Percentiles rank a stretch among this genome's conserved stretches.
Evolutionary conservation across 805 yeast genomes (phyloP).

Genomic region (Candida saitoana): DNA sequence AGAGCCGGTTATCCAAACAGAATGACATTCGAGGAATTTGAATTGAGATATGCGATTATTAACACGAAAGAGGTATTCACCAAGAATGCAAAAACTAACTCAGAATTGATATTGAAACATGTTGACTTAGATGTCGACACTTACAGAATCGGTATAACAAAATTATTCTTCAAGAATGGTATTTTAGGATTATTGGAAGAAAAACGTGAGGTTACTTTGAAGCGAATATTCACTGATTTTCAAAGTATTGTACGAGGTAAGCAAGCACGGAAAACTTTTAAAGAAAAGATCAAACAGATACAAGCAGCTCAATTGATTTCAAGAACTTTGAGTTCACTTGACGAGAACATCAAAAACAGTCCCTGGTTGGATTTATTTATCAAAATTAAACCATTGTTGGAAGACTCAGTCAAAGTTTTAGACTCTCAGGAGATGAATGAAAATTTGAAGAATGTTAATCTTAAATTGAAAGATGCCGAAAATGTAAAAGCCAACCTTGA

Average conservation of each 20-base stretch:
- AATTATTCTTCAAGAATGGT: conserved; percentile 72
- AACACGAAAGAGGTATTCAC: conserved; percentile 44
- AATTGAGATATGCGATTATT: conserved; percentile 68
- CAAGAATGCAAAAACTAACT: conserved; percentile 56
- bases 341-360: conserved; percentile 41
- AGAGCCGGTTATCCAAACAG: conserved; percentile 96
- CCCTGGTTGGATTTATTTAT: conserved; percentile 79
- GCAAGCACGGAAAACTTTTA: conserved; percentile 47
- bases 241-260: conserved; percentile 67
- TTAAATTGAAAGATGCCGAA: conserved; percentile 35
- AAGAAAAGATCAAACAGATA: conserved; percentile 49
- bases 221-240: conserved; percentile 50
- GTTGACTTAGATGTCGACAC: conserved; percentile 55
- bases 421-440: conserved; percentile 56
- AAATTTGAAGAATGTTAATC: conserved; percentile 50
- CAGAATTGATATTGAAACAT: conserved; percentile 63
- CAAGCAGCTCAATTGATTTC: conserved; percentile 71
- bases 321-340: conserved; percentile 53
- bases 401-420: conserved; percentile 55
- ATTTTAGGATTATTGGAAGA: conserved; percentile 76
- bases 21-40: conserved; percentile 77
- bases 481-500: conserved; percentile 26
- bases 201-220: conserved; percentile 62
- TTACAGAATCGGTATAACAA: conserved; percentile 67
- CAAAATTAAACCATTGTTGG: conserved; percentile 70